phyloP scores from a whole-genome alignment of 495 filamentous ascomycete species.

The Hypoxylon lienhwacheense region DNA sequence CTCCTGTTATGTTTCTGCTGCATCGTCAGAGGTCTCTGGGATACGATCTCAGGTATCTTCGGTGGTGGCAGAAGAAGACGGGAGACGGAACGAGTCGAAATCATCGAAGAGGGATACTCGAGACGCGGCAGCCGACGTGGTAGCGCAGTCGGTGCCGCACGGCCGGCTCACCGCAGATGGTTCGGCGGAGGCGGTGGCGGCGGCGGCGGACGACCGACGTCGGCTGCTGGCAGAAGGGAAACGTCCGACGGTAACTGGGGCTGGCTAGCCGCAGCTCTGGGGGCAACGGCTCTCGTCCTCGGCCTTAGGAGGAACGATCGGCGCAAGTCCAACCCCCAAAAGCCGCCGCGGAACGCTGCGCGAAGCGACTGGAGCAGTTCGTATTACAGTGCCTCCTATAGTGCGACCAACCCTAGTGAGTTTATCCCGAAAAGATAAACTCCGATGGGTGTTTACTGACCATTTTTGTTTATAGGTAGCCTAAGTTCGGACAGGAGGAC shows the following conservation, averaged over 20 bases:
- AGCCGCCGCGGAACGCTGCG: conserved; percentile 45
- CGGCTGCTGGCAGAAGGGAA: conserved; percentile 56
- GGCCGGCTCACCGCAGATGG: conserved; percentile 63
- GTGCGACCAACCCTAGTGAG: conserved; percentile 54
- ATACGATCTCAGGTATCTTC: conserved; percentile 65
- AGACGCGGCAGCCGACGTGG: conserved; percentile 46
- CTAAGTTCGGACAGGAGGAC: conserved; percentile 46
- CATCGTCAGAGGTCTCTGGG: conserved; percentile 67
- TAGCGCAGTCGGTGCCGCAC: conserved; percentile 29
- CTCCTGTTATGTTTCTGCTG: conserved; percentile 74
- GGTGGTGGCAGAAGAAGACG: conserved; percentile 55
- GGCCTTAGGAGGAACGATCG: conserved; percentile 72
- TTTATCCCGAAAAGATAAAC: conserved; percentile 38
- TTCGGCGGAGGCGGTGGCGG: conserved; percentile 53
- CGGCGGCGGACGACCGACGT: conserved; percentile 50
- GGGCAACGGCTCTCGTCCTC: conserved; percentile 67
- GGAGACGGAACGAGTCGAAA: conserved; percentile 59
- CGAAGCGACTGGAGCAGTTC: conserved; percentile 50
- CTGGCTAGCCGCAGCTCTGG: conserved; percentile 55
- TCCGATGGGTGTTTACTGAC: conserved; percentile 36
- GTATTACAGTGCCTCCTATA: conserved; percentile 52
- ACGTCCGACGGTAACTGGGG: conserved; percentile 54
- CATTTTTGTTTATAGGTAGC: conserved; percentile 46
- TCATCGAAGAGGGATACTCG: conserved; percentile 69
- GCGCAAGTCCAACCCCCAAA: conserved; percentile 45